Evolutionary conservation across 1,284 basidiomycete species (phyloP), one percentile per base, ranked within the genome.

Genomic region (Ceratobasidium papillatum): DNA sequence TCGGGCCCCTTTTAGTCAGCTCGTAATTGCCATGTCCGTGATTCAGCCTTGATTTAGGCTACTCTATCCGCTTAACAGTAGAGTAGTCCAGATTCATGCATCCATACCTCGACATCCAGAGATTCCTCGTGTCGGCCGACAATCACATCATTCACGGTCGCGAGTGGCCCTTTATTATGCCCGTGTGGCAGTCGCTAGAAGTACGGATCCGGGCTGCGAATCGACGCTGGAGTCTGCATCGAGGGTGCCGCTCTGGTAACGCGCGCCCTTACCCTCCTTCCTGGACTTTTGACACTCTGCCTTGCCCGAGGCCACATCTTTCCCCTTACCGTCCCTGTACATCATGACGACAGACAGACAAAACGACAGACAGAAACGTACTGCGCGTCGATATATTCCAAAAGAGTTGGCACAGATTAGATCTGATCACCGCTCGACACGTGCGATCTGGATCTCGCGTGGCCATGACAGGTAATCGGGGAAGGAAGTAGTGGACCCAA

Each of bases 391-490:
- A 52, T 11, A 27, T 25, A 25, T 27, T 27, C 41, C 19, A 30
- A 30, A 52, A 30, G 51, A 11, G 51, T 22, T 30, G 25, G 22
- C 4, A 7, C 22, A 52, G 51, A 52, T 52, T 25, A 52, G 51
- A 52, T 52, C 51, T 52, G 51, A 30, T 49, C 14, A 41, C 38
- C 38, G 38, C 14, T 14, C 7, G n/a, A 22, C 51, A 25, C 51
- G 25, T 52, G 51, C 45, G 32, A n/a, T 22, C 5, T 30, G 36
- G 56, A 59, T 59, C 56, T 59, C 56, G 56, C 56, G 56, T 59
- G 56, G 56, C 32, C 56, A n/a, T 59, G 56, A 59, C 56, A 59
- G 56, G 56, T 8, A 59, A 59, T 59, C 56, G 32, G 56, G 56
- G 56, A 14, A 5, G 56, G 32, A 59, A 59, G 17, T 30, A 38